These are phyloP conservation scores for Fusarium torreyae DNA, from an alignment of 2,329 filamentous ascomycete species.

Conservation along the genomic window DNA sequence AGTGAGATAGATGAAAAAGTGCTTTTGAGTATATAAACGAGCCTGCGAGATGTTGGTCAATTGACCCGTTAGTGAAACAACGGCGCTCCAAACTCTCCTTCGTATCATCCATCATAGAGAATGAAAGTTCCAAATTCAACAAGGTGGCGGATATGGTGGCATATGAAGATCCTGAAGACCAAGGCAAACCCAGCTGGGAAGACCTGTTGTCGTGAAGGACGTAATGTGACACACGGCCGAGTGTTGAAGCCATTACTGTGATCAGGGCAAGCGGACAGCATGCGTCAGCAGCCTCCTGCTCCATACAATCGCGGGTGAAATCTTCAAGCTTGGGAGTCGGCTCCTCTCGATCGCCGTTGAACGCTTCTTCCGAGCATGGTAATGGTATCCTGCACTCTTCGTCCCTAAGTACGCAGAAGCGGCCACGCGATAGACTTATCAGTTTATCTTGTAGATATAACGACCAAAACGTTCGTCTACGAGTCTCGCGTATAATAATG, in stretches of 20 bases:
- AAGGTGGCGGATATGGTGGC: slow-evolving; percentile 7
- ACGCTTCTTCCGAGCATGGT: slow-evolving; percentile 11
- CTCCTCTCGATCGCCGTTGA: neutral
- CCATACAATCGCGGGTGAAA: neutral
- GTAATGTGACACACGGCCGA: slow-evolving; percentile 19
- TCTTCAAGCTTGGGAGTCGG: slow-evolving; percentile 1
- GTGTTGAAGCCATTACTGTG: slow-evolving; percentile 13
- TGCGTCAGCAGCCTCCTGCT: slow-evolving; percentile 8
- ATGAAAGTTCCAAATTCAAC: slow-evolving; percentile 8
- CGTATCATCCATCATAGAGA: slow-evolving; percentile 9
- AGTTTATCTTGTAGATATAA: slow-evolving; percentile 12
- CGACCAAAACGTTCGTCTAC: slow-evolving; percentile 17
- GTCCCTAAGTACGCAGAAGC: slow-evolving; percentile 15
- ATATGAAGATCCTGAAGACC: slow-evolving; percentile 11
- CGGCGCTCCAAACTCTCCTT: slow-evolving; percentile 4
- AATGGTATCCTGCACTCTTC: slow-evolving; percentile 20
- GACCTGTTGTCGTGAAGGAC: neutral
- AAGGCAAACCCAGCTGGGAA: neutral
- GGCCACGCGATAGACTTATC: slow-evolving; percentile 17
- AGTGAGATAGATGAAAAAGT: slow-evolving; percentile 23
- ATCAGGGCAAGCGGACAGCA: slow-evolving; percentile 15
- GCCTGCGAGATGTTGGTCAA: slow-evolving; percentile 11
- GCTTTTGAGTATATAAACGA: slow-evolving; percentile 32
- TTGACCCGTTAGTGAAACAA: neutral
- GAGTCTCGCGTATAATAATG: neutral